phyloP scores from a whole-genome alignment of 2,329 filamentous ascomycete genomes.

The Sporothrix sp. region DNA sequence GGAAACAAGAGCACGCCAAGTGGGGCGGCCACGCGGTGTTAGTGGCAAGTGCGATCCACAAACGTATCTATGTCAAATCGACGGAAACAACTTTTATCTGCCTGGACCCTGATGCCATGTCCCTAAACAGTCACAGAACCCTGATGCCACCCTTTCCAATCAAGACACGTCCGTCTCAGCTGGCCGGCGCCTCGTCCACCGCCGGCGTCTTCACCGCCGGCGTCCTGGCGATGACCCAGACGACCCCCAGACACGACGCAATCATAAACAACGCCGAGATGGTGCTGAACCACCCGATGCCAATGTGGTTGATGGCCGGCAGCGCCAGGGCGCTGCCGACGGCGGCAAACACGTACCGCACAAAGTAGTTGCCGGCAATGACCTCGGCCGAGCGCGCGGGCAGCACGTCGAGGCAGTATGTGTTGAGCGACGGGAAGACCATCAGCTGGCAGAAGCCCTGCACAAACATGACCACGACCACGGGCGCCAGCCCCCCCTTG shows the following conservation, averaged over 20 bases:
- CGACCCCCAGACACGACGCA: neutral
- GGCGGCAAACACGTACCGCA: constrained; percentile 65
- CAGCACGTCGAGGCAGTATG: constrained; percentile 48
- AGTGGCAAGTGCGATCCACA: neutral
- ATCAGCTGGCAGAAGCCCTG: constrained; percentile 10
- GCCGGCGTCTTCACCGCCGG: neutral
- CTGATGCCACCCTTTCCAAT: no score
- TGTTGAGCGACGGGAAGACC: constrained; percentile 8
- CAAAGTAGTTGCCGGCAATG: constrained; percentile 67
- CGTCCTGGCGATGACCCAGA: neutral
- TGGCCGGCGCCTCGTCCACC: neutral
- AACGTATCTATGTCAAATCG: neutral
- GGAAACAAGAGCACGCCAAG: neutral
- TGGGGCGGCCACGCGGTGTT: neutral
- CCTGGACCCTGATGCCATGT: no score
- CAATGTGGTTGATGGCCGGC: constrained; percentile 60
- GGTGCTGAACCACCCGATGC: constrained; percentile 61
- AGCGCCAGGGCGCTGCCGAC: constrained; percentile 59
- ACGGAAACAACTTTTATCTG: neutral
- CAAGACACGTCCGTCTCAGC: no score
- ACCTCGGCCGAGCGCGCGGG: constrained; percentile 59
- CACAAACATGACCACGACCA: constrained; percentile 10
- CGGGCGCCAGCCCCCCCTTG: constrained; percentile 3
- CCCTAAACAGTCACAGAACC: no score
- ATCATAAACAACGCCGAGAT: constrained; percentile 1